A percentile compares a stretch with the other conserved stretches of the same genome.
Conservation (phyloP, 2,329 filamentous ascomycete species). For the Venturia aucupariae region DNA sequence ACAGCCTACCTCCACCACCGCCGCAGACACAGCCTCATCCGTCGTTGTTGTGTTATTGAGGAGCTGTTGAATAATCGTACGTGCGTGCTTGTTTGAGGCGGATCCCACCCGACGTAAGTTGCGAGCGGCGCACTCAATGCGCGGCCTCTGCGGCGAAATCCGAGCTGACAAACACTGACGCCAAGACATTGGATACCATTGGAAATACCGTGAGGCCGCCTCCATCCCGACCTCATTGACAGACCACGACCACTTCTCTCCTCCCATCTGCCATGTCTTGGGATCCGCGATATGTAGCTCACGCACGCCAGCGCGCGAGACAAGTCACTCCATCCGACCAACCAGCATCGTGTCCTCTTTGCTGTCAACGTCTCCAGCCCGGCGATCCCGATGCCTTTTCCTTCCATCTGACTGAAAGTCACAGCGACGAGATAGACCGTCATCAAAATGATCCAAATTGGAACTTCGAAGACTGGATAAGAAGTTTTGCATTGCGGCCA, state of each 20-base stretch:
- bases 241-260: too few species aligned
- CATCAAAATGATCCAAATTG: neutral
- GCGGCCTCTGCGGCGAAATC: too few species aligned
- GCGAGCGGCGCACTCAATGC: too few species aligned
- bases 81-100: too few species aligned
- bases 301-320: neutral
- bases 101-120: too few species aligned
- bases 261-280: neutral
- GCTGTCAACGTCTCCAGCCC: neutral
- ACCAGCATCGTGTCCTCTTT: neutral
- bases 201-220: neutral
- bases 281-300: neutral
- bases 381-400: neutral
- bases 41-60: too few species aligned
- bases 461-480: neutral
- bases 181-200: too few species aligned
- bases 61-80: too few species aligned
- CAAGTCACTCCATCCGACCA: neutral
- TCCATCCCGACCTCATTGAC: too few species aligned
- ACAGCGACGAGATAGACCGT: neutral
- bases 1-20: too few species aligned
- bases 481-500: neutral
- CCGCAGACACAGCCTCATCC: too few species aligned
- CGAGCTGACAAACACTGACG: too few species aligned
- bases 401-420: neutral